phyloP scores from a whole-genome alignment of 257 asterid genomes.

The Solanum phureja region DNA sequence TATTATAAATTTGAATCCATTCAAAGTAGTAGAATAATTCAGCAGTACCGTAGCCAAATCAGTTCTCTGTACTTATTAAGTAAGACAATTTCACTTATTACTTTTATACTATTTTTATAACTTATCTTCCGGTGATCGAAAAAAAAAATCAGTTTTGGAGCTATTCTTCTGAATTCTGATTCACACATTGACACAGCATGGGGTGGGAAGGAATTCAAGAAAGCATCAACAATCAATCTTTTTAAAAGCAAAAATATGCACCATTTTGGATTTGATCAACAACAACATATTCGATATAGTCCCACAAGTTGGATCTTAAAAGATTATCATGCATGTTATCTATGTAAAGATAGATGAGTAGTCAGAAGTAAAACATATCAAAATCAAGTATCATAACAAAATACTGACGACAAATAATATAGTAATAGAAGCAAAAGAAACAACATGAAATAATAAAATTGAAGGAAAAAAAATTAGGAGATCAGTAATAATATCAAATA shows the following conservation, averaged over 20 bases:
- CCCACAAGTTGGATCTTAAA: neutral
- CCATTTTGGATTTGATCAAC: neutral
- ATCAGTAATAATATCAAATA: no score
- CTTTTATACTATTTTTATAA: slow-evolving; percentile 2
- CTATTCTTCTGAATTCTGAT: slow-evolving; percentile 4
- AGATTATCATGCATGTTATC: neutral
- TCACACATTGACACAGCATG: slow-evolving; percentile 9
- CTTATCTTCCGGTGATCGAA: neutral
- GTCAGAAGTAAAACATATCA: neutral
- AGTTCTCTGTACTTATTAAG: neutral
- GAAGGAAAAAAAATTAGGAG: no score
- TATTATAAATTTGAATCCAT: neutral
- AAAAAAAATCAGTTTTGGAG: slow-evolving; percentile 18
- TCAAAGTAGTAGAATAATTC: neutral
- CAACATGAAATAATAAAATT: no score
- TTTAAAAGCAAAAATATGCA: neutral
- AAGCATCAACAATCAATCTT: slow-evolving; percentile 3
- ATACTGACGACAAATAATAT: no score
- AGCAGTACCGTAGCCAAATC: slow-evolving; percentile 7
- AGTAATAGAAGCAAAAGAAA: no score
- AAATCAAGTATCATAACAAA: no score
- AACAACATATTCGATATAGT: neutral
- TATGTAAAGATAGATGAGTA: neutral
- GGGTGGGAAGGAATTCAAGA: slow-evolving; percentile 3
- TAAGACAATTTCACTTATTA: neutral